A percentile compares a stretch with the other conserved stretches of the same genome.
Evolutionary conservation across 331 rosid species (phyloP).

Genomic region (Stylosanthes scabra): DNA sequence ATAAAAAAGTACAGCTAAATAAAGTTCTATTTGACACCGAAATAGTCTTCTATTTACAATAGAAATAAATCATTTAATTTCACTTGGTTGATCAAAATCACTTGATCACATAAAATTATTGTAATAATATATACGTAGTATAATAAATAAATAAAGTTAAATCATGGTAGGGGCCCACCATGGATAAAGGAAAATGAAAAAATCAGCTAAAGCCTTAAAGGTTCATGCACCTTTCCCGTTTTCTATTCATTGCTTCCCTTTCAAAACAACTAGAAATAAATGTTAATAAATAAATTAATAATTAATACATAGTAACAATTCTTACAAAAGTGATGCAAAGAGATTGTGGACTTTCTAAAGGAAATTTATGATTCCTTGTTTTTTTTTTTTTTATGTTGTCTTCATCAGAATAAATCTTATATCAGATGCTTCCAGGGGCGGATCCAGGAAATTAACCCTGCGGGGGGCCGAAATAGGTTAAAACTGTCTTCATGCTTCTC

Average conservation of each 20-base stretch:
- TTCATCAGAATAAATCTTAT: slow-evolving; percentile 45
- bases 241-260: slow-evolving; percentile 33
- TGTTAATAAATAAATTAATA: background rate
- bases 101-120: too few relatives aligned
- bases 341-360: slow-evolving; percentile 10
- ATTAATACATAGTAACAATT: background rate
- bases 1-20: too few relatives aligned
- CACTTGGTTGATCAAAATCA: too few relatives aligned
- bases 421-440: too few relatives aligned
- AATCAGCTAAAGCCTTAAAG: slow-evolving; percentile 27
- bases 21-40: too few relatives aligned
- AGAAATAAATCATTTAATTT: too few relatives aligned
- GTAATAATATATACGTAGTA: too few relatives aligned
- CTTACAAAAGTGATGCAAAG: background rate
- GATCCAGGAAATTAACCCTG: too few relatives aligned
- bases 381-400: slow-evolving; percentile 8
- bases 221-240: slow-evolving; percentile 78
- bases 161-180: slow-evolving; percentile 42
- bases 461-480: too few relatives aligned
- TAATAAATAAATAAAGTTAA: background rate
- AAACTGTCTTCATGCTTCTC: too few relatives aligned
- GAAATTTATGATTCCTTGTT: background rate
- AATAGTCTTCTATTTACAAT: too few relatives aligned
- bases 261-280: slow-evolving; percentile 33
- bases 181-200: slow-evolving; percentile 11